A percentile compares a stretch with the other conserved stretches of the same genome.
Evolutionary conservation across 169 alveolate genomes (phyloP).

Genomic region (Eimeria tenella): DNA sequence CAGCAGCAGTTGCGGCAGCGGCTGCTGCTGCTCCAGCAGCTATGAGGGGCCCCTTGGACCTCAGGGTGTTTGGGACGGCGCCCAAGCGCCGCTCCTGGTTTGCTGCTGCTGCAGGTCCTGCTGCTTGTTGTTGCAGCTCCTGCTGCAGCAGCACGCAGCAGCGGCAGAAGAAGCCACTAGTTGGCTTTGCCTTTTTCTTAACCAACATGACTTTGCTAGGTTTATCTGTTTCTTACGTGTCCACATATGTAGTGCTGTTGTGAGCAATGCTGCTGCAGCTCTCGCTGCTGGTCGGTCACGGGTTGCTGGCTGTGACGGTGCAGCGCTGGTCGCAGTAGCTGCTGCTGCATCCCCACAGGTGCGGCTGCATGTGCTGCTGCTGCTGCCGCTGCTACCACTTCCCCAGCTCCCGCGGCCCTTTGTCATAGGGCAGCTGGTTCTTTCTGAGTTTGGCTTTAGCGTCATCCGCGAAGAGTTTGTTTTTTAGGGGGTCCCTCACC

Average conservation of each 20-base stretch:
- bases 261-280: not conserved
- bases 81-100: too few relatives aligned
- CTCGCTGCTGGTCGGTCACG: not conserved
- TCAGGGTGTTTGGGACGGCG: too few relatives aligned
- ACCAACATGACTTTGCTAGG: too few relatives aligned
- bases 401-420: slow-evolving; percentile 9
- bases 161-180: not conserved
- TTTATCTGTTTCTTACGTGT: too few relatives aligned
- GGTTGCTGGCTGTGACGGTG: not conserved
- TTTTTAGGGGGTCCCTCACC: slow-evolving; percentile 16
- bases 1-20: not conserved
- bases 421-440: not conserved
- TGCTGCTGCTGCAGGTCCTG: not conserved
- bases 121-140: not conserved
- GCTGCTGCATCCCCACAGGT: not conserved
- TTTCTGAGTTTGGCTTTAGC: not conserved
- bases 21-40: not conserved
- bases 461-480: not conserved
- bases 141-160: not conserved
- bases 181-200: too few relatives aligned
- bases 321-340: not conserved
- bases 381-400: not conserved
- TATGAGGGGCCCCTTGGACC: too few relatives aligned
- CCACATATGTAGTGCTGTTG: too few relatives aligned
- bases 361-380: not conserved